Percentiles rank a stretch among this genome's conserved stretches.
Conservation (phyloP, 2,329 filamentous ascomycete genomes). For the Fusarium ramigenum region DNA sequence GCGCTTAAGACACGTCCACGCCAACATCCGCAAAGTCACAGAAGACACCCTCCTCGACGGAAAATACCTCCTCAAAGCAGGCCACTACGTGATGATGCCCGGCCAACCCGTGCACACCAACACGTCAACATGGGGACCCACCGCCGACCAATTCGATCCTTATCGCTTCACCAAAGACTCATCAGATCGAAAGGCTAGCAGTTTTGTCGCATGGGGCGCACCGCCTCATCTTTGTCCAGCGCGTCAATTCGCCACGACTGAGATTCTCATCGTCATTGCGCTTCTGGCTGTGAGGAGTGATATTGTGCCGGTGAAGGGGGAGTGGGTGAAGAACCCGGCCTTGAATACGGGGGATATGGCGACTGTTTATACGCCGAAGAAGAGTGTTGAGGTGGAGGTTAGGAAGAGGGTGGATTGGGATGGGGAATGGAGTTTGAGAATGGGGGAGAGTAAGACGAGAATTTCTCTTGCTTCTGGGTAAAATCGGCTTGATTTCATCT, state of each 20-base stretch:
- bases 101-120: slow-evolving; percentile 44
- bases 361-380: slow-evolving; percentile 24
- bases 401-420: slow-evolving; percentile 11
- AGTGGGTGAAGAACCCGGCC: slow-evolving; percentile 14
- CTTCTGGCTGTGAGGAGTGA: slow-evolving; percentile 12
- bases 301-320: background rate
- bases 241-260: slow-evolving; percentile 43
- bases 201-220: slow-evolving; percentile 45
- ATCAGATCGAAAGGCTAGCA: slow-evolving; percentile 28
- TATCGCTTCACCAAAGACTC: slow-evolving; percentile 21
- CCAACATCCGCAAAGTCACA: slow-evolving; percentile 39
- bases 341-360: slow-evolving; percentile 12
- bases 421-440: slow-evolving; percentile 33
- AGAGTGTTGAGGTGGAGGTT: slow-evolving; percentile 20
- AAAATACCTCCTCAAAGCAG: slow-evolving; percentile 49
- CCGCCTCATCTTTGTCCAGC: slow-evolving; percentile 45
- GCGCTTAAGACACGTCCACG: slow-evolving; percentile 18
- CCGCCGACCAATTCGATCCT: slow-evolving; percentile 35
- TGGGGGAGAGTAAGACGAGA: slow-evolving; percentile 40
- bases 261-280: slow-evolving; percentile 39
- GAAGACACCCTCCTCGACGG: slow-evolving; percentile 48
- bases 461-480: slow-evolving; percentile 40
- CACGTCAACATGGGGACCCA: slow-evolving; percentile 46
- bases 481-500: accelerated
- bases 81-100: slow-evolving; percentile 49